Evolutionary conservation across 2,329 filamentous ascomycete genomes (phyloP).

Genomic region (Penicillium sp.): DNA sequence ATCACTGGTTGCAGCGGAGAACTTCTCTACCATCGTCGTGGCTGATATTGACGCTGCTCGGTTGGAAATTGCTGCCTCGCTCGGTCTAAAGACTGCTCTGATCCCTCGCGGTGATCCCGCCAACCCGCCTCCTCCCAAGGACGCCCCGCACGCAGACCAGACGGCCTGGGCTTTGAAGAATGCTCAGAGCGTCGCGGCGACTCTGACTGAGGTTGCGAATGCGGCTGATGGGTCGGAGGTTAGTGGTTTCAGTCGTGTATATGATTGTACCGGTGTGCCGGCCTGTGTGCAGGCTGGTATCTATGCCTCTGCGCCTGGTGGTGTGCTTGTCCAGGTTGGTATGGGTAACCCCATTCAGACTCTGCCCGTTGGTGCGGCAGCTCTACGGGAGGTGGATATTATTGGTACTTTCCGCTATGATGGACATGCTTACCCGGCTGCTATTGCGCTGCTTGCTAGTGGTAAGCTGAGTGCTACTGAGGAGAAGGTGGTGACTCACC

Average conservation of each 20-base stretch:
- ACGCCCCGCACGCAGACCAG: constrained; percentile 39
- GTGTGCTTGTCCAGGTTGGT: constrained; percentile 59
- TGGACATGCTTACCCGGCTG: constrained; percentile 57
- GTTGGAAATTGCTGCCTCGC: constrained; percentile 57
- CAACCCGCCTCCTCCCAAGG: constrained; percentile 35
- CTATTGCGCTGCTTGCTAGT: constrained; percentile 57
- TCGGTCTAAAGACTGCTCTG: constrained; percentile 43
- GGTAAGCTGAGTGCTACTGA: constrained; percentile 54
- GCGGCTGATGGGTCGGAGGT: constrained; percentile 21
- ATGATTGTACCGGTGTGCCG: constrained; percentile 52
- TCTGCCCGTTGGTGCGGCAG: constrained; percentile 58
- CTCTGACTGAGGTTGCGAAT: constrained; percentile 30
- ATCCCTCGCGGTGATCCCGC: constrained; percentile 37
- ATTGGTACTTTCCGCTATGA: constrained; percentile 63
- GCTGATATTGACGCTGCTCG: constrained; percentile 64
- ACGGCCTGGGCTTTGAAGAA: constrained; percentile 37
- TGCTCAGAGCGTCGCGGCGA: constrained; percentile 41
- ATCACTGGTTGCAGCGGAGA: constrained; percentile 59
- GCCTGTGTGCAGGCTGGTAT: constrained; percentile 52
- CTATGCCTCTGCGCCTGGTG: constrained; percentile 52
- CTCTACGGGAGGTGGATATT: constrained; percentile 60
- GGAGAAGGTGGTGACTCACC: constrained; percentile 59
- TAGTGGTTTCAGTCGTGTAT: constrained; percentile 48
- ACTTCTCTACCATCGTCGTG: constrained; percentile 60
- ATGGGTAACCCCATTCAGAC: constrained; percentile 62